Base-by-base conservation (phyloP, 176 grass and related monocot genomes). In the Aegilops sharonensis region DNA sequence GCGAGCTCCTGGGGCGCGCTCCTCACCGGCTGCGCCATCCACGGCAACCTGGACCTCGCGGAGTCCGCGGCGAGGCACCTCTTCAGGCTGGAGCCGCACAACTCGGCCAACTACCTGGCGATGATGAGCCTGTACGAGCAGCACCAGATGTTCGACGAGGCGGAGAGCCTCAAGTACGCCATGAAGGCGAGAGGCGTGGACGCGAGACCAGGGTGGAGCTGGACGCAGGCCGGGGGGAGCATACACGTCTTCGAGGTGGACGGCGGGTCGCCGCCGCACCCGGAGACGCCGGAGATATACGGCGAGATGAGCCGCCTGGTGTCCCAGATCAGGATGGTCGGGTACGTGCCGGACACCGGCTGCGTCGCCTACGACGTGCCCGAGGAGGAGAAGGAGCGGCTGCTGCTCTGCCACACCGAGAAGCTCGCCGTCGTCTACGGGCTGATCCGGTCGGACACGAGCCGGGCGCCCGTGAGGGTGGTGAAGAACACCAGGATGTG, bases 401-500 rank as follows among this genome's bases (percentile, higher is more conserved):
- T 94, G 78, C 92, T 97, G 29, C 87, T 93, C 45, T 88, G 83
- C 62, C 95, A 95, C 68, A 94, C 93, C 1, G 91, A 95, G 85
- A 98, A 98, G 89, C 74, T 98, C 18, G 93, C 93, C 2, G 86
- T 95, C 84, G 93, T 91, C 1, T 98, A 91, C 11, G 92, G 95
- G 3, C 45, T 95, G 71, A 89, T 98, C 77, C 62, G 76, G 32
- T 93, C 89, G 9, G 90, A 91, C 50, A 35, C 48, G 64, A 93
- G 85, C 69, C 64, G 80, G 10, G 12, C 6, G 75, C 85, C 89
- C 50, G 75, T 98, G 24, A 93, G 93, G 89, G 95, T 98, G 83
- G 88, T 98, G 14, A 98, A 98, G 81, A 95, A 92, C 78, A 90
- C 89, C 59, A 90, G 95, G 78, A 87, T 95, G 89, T 95, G 93